These are phyloP conservation scores for Pachyrhizus erosus DNA, from an alignment of 306 rosid species.

Conservation along the genomic window DNA sequence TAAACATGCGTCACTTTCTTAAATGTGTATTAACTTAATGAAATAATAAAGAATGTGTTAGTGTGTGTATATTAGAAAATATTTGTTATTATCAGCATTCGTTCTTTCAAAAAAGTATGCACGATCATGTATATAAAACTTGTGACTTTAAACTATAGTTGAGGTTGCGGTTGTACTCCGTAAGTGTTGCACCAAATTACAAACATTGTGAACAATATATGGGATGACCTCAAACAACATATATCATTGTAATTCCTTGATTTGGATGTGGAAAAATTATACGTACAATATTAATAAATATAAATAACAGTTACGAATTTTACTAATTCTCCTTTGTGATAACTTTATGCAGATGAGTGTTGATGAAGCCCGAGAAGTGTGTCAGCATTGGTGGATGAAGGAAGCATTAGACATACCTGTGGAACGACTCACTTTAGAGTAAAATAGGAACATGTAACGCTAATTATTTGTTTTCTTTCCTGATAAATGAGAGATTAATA, in stretches of 20 bases:
- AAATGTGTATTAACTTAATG: not conserved
- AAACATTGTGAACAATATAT: not conserved
- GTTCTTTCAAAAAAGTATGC: not conserved
- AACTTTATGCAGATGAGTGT: conserved; percentile 64
- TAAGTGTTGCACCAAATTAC: not conserved
- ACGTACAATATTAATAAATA: not conserved
- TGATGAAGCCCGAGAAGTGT: conserved; percentile 75
- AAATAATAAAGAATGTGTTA: not conserved
- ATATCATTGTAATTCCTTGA: not conserved
- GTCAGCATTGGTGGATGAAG: conserved; percentile 99
- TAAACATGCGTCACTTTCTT: not conserved
- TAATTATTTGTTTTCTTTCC: not conserved
- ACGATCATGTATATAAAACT: not conserved
- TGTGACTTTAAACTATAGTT: not conserved
- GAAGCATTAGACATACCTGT: conserved; percentile 91
- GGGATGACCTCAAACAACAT: not conserved
- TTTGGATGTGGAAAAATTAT: not conserved
- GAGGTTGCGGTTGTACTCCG: not conserved
- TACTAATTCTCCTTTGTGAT: not conserved
- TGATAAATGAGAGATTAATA: too few relatives aligned
- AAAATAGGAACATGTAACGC: conserved; percentile 25
- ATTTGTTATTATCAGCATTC: not conserved
- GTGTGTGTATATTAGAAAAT: not conserved
- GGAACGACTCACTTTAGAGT: conserved; percentile 49
- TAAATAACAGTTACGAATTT: not conserved